Evolutionary conservation across 2,329 filamentous ascomycete genomes (phyloP), one percentile per base, ranked within the genome.

Genomic region (Blastomyces percursus): DNA sequence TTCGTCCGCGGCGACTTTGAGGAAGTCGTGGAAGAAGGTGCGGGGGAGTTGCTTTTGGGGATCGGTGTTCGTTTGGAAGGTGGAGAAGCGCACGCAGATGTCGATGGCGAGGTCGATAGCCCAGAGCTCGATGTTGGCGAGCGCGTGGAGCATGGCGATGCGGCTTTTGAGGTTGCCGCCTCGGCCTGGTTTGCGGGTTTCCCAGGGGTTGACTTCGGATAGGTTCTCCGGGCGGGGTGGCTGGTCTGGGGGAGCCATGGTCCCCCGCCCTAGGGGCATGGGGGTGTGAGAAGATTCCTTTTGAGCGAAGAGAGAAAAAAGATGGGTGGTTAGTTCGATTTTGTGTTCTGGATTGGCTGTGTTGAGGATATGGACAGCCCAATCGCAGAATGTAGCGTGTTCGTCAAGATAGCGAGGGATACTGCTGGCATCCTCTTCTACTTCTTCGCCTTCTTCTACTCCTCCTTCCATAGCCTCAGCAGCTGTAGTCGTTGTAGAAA

Each of bases 81-180:
- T 71, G 16, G 77, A 75, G 61, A 80, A 80, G 27, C 78, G 72
- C 24, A 79, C 74, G 59, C 78, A 79, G 55, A 80, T 79, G 66
- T 80, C 78, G 32, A 80, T 75, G 11, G 78, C 78, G 3, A 80
- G 71, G 59, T 80, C 78, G 62, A 80, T 80, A 0, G 78, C 78
- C 78, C 78, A 80, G 30, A 78, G 72, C 67, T 80, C 78, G 30
- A 80, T 79, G 60, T 79, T 80, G 21, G 78, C 78, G n/a, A 79
- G 68, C 0, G 77, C 77, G 61, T 80, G 78, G 6, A 80, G 71
- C 75, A 80, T 79, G 21, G 75, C 71, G 54, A 79, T 76, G 30
- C 78, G 71, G 62, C 77, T 79, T 64, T 76, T 79, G 38, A 77
- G 62, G 5, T 72, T 76, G 6, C 78, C 78, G n/a, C 76, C 78